These are phyloP conservation scores for Multifurca ochricompacta DNA, from an alignment of 768 basidiomycete genomes.

Conservation along the genomic window DNA sequence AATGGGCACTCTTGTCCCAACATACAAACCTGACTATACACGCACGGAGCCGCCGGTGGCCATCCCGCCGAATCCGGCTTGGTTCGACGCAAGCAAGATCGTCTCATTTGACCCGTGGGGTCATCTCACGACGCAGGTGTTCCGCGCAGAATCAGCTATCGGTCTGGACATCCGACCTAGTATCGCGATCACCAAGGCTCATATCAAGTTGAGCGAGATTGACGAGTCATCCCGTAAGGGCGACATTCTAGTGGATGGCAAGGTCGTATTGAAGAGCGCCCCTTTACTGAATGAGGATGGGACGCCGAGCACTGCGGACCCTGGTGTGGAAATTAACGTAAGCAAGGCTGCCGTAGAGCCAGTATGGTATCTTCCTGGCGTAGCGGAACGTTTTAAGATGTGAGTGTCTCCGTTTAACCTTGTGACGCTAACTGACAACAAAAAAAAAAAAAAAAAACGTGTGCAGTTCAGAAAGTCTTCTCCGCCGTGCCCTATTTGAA, in stretches of 20 bases:
- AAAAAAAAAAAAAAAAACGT: no score
- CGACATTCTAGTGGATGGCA: constrained; percentile 69
- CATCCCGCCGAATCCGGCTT: constrained; percentile 68
- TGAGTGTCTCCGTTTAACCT: constrained; percentile 32
- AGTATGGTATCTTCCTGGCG: constrained; percentile 91
- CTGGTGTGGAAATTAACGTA: constrained; percentile 82
- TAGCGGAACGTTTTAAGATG: constrained; percentile 93
- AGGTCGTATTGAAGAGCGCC: constrained; percentile 63
- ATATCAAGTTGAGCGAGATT: constrained; percentile 91
- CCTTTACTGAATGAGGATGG: constrained; percentile 62
- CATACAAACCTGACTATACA: constrained; percentile 75
- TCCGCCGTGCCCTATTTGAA: constrained; percentile 90
- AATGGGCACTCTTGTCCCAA: constrained; percentile 71
- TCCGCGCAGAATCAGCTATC: constrained; percentile 50
- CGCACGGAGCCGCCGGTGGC: constrained; percentile 79
- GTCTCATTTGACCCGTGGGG: constrained; percentile 94
- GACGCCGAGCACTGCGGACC: constrained; percentile 42
- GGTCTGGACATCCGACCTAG: constrained; percentile 86
- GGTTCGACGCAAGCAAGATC: constrained; percentile 73
- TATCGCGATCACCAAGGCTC: constrained; percentile 87
- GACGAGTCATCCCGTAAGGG: constrained; percentile 75
- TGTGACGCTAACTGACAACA: not conserved
- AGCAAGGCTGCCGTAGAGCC: constrained; percentile 95
- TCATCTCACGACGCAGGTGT: constrained; percentile 72
- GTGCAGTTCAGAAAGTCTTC: constrained; percentile 65